Evolutionary conservation across 1,284 basidiomycete species (phyloP).

Genomic region (Ustilago nuda): DNA sequence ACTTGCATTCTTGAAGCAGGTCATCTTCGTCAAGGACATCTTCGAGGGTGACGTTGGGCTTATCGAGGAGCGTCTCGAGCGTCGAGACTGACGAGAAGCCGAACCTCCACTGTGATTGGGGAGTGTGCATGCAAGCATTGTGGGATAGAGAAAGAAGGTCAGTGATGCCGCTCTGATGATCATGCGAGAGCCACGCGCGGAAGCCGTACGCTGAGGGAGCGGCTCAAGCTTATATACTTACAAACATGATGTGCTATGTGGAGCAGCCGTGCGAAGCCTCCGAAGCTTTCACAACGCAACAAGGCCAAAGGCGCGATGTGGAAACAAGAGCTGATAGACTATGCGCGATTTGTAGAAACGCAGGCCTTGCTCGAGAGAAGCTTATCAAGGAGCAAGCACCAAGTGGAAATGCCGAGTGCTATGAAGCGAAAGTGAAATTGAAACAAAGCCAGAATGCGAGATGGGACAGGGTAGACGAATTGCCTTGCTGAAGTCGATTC

Average conservation of each 20-base stretch:
- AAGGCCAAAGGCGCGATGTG: no score
- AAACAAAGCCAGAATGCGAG: slow-evolving; percentile 9
- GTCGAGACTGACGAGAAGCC: slow-evolving; percentile 65
- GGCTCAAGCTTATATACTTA: slow-evolving; percentile 10
- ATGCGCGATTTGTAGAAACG: not conserved
- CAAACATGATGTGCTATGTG: slow-evolving; percentile 34
- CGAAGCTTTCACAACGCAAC: not conserved
- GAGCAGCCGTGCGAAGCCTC: slow-evolving; percentile 9
- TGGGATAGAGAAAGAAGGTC: not conserved
- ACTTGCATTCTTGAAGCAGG: slow-evolving; percentile 92
- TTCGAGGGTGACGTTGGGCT: slow-evolving; percentile 75
- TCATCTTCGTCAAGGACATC: slow-evolving; percentile 94
- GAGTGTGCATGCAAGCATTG: not conserved
- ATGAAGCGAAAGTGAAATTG: not conserved
- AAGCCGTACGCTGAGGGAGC: no score
- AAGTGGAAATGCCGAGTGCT: not conserved
- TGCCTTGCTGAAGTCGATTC: not conserved
- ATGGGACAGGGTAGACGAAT: not conserved
- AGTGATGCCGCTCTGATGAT: not conserved
- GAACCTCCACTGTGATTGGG: slow-evolving; percentile 61
- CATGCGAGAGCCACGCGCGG: not conserved
- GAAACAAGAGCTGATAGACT: not conserved
- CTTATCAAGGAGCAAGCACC: not conserved
- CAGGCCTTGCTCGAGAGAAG: not conserved
- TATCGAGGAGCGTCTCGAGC: slow-evolving; percentile 64